Base-by-base conservation (phyloP, 148 eudicot species). In the Silene conica region DNA sequence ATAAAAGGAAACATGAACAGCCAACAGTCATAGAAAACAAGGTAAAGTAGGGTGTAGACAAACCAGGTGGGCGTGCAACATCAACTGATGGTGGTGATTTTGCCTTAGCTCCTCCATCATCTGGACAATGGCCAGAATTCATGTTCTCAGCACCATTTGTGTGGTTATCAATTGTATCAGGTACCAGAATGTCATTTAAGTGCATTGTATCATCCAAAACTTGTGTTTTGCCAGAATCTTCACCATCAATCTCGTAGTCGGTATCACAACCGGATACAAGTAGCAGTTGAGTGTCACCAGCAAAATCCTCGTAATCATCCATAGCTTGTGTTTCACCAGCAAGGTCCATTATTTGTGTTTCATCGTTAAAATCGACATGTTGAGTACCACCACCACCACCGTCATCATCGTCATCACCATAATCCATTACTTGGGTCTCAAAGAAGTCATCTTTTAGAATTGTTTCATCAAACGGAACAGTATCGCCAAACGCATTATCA, bases 321-420 rank as follows among this genome's bases (percentile, higher is more conserved):
- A 80, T 57, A 6, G 71, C 57, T 75, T 80, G 79, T 0, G 82
- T 80, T 80, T 80, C 82, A 45, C 79, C 76, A 45, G 76, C 72
- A 63, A 80, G 68, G 70, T 80, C 78, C 75, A 65, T 58, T 14
- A 55, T 48, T 80, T 80, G 72, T 18, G 76, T 75, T 21, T 75
- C 79, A 48, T 80, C 75, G 3, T 67, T 38, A 4, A 28, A 48
- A 57, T 71, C 62, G 0, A 75, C 34, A 9, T 55, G 75, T 65
- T 80, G 79, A 45, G 82, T 80, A 23, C 1, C 4, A 14, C 10
- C 70, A 61, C 38, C 69, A 25, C 0, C 38, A 25, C 50, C 72
- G 6, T 15, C 72, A 50, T 50, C 52, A 23, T 69, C 60, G n/a
- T 41, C 72, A 16, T 52, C 72, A 69, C 25, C n/a, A n/a, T n/a